These are phyloP conservation scores for Rhynchospora tenuis DNA, from an alignment of 176 grass and related monocot species.

Conservation along the genomic window DNA sequence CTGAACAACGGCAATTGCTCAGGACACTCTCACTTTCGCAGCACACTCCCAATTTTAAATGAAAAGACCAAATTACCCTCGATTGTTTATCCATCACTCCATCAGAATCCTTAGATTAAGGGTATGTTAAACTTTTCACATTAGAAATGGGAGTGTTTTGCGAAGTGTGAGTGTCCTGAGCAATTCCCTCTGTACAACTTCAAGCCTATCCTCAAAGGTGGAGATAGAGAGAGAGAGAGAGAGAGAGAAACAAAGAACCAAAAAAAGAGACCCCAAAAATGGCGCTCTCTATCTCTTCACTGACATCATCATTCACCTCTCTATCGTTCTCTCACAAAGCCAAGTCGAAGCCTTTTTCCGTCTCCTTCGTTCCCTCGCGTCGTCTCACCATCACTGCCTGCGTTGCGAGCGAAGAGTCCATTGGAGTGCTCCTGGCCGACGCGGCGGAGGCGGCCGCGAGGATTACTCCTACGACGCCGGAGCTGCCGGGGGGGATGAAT, in stretches of 20 bases:
- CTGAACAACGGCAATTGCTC: too few species aligned
- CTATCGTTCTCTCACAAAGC: constrained; percentile 55
- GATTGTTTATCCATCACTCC: too few species aligned
- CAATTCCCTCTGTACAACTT: background rate
- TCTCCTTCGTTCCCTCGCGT: constrained; percentile 11
- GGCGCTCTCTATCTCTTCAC: constrained; percentile 70
- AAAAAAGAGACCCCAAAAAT: constrained; percentile 21
- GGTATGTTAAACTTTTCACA: too few species aligned
- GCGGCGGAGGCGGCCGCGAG: constrained; percentile 39
- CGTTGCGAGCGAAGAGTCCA: constrained; percentile 15
- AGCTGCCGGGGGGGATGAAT: constrained; percentile 5
- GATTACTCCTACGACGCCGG: background rate
- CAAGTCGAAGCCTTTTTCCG: background rate
- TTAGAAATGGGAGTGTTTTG: too few species aligned
- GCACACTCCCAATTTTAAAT: too few species aligned
- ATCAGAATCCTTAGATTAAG: too few species aligned
- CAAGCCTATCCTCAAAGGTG: background rate
- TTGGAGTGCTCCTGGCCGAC: constrained; percentile 22
- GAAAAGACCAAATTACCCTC: too few species aligned
- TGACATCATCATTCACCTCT: constrained; percentile 53
- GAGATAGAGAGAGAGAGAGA: background rate
- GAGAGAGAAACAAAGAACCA: background rate
- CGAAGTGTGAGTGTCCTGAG: too few species aligned
- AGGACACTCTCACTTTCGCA: too few species aligned
- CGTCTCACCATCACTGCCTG: constrained; percentile 21